Evolutionary conservation across 2,329 filamentous ascomycete genomes (phyloP), one percentile per base, ranked within the genome.

Genomic region (Ceratocystis papillata): DNA sequence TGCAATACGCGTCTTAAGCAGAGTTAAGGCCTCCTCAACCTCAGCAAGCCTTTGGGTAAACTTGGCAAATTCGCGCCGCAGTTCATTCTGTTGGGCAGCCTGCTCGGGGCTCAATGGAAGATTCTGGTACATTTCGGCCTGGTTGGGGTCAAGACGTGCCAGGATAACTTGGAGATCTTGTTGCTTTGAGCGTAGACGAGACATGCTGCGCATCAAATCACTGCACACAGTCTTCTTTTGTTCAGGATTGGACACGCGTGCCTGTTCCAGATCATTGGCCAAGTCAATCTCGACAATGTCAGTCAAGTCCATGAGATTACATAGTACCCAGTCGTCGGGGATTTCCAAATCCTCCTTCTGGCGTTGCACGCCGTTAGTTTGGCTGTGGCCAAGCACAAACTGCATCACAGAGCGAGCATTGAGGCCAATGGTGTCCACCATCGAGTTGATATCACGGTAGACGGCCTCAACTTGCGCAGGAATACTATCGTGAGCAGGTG

Each of bases 401-500:
- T 79, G 78, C 61, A 80, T 79, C 46, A 93, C 83, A 5, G 89
- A 85, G 17, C 83, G 79, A 10, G 79, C 85, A 73, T 97, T 97
- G 62, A 96, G 81, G 8, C 93, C 93, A 50, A 97, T 78, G 0
- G 89, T 93, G 71, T 96, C 90, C 55, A 99, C 86, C 94, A 97
- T 99, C 12, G 89, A 89, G 74, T 94, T 93, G 73, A 93, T 89
- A 71, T 93, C 89, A 57, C 87, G 83, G 73, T 89, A 94, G 1
- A 87, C 78, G 20, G 83, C 81, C 71, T 87, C 85, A 25, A 85
- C 83, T 70, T 87, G 84, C 7, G 81, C 79, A 3, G 84, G 81
- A 41, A 87, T 78, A 59, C 79, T 84, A 65, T 85, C 81, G 64
- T 79, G 77, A 15, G 80, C 80, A 15, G 79, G 78, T 3, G 80